Conservation (phyloP, 2,329 filamentous ascomycete species). For the Clathrospora elynae region DNA sequence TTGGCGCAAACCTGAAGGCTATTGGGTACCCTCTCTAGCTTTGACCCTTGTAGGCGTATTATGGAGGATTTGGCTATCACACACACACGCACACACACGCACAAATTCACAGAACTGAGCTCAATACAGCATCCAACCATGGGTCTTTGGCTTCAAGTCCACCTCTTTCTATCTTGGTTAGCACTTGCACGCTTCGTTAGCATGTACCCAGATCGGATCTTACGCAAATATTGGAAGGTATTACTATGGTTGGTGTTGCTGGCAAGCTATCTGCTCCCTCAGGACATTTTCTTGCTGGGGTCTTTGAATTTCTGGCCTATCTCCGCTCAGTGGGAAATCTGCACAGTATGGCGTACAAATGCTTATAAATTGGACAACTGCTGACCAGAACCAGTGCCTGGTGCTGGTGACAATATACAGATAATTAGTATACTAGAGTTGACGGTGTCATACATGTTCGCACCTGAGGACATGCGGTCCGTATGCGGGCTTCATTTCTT, state of each 20-base stretch:
- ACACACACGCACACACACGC: neutral
- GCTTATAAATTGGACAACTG: conserved; percentile 1
- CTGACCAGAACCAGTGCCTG: conserved; percentile 4
- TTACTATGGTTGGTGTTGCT: conserved; percentile 6
- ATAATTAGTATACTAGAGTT: conserved; percentile 3
- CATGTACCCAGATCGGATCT: conserved; percentile 4
- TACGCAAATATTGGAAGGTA: conserved; percentile 3
- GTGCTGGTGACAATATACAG: conserved; percentile 5
- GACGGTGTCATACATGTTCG: neutral
- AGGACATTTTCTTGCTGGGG: conserved; percentile 1
- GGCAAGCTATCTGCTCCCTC: conserved; percentile 3
- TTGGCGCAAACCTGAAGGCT: neutral
- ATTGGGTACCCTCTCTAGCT: neutral
- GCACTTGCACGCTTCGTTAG: conserved; percentile 5
- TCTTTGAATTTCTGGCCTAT: conserved; percentile 1
- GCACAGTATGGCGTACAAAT: conserved; percentile 5
- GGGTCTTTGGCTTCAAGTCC: conserved; percentile 3
- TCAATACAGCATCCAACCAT: conserved; percentile 2
- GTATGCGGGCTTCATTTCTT: conserved; percentile 1
- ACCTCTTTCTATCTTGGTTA: too few relatives aligned
- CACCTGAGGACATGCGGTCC: conserved; percentile 1
- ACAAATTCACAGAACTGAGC: neutral
- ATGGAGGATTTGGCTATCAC: too few relatives aligned
- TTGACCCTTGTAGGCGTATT: neutral
- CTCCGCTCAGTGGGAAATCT: conserved; percentile 4